Percentiles rank a stretch among this genome's conserved stretches.
phyloP scores from a whole-genome alignment of 257 asterid genomes.

The Scutellaria galericulata region DNA sequence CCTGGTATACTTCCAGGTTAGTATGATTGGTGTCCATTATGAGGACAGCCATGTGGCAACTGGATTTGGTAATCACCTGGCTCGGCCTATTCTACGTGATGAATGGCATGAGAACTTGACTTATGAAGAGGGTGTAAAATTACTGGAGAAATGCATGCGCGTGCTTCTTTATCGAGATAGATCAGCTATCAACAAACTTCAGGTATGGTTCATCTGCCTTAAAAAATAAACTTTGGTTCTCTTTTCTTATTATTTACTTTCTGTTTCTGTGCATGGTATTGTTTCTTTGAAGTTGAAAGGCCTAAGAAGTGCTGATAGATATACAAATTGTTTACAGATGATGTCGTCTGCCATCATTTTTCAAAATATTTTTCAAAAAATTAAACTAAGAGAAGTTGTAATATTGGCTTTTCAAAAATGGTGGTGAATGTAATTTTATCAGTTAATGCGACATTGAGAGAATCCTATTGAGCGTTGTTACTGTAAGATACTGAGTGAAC shows the following conservation, averaged over 20 bases:
- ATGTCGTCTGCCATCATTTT: background rate
- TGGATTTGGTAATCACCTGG: conserved; percentile 95
- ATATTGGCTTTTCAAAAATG: conserved; percentile 3
- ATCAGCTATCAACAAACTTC: conserved; percentile 96
- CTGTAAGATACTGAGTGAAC: background rate
- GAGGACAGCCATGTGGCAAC: conserved; percentile 90
- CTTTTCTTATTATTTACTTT: background rate
- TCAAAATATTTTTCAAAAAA: background rate
- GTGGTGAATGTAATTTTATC: background rate
- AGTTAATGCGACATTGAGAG: background rate
- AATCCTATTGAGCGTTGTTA: background rate
- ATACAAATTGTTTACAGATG: background rate
- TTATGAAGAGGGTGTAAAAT: conserved; percentile 86
- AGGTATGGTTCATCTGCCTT: conserved; percentile 50
- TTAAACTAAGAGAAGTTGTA: background rate
- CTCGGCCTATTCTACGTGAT: conserved; percentile 91
- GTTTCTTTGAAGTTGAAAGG: conserved; percentile 15
- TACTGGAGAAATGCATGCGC: conserved; percentile 96
- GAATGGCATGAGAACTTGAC: conserved; percentile 93
- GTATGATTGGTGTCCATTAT: conserved; percentile 96
- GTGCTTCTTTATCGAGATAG: conserved; percentile 97
- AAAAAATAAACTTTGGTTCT: background rate
- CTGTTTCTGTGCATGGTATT: background rate
- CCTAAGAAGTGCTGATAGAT: background rate
- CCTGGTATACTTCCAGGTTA: conserved; percentile 57